Evolutionary conservation across 2,329 filamentous ascomycete genomes (phyloP).

Genomic region (Dactylellina parvicollis): DNA sequence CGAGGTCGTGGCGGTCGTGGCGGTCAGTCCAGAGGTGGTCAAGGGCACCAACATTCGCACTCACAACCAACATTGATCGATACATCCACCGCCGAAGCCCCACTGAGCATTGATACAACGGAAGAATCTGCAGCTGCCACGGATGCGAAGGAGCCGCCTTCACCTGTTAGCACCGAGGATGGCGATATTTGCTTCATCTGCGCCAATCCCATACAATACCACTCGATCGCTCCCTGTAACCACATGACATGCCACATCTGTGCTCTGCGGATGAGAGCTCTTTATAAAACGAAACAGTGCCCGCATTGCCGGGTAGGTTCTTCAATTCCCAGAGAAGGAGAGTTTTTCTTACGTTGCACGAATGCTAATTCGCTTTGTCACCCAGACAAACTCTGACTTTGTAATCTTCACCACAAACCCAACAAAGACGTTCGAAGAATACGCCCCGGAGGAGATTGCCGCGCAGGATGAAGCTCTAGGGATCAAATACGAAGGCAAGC

Average conservation of each 20-base stretch:
- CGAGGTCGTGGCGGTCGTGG: conserved; percentile 35
- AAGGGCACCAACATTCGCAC: conserved; percentile 27
- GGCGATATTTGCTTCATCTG: conserved; percentile 97
- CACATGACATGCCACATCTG: conserved; percentile 98
- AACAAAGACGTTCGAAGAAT: conserved; percentile 86
- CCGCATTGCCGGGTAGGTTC: conserved; percentile 86
- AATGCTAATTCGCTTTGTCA: no score
- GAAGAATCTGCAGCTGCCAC: conserved; percentile 44
- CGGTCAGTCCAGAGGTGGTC: conserved; percentile 20
- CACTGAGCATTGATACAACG: neutral
- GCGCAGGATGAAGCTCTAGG: conserved; percentile 85
- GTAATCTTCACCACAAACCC: conserved; percentile 92
- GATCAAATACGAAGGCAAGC: conserved; percentile 86
- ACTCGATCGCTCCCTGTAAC: conserved; percentile 91
- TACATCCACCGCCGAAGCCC: neutral
- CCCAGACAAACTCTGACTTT: conserved; percentile 63
- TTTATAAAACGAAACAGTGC: conserved; percentile 97
- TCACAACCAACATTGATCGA: conserved; percentile 14
- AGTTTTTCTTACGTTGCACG: neutral
- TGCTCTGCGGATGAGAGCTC: conserved; percentile 83
- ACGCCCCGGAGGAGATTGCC: conserved; percentile 75
- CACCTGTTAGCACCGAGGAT: conserved; percentile 63
- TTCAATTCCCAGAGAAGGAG: neutral
- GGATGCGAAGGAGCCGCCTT: conserved; percentile 50
- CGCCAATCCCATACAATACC: conserved; percentile 86